Conservation (phyloP, 352 stramenopile species). For the Globisporangium rhizosaccharum region DNA sequence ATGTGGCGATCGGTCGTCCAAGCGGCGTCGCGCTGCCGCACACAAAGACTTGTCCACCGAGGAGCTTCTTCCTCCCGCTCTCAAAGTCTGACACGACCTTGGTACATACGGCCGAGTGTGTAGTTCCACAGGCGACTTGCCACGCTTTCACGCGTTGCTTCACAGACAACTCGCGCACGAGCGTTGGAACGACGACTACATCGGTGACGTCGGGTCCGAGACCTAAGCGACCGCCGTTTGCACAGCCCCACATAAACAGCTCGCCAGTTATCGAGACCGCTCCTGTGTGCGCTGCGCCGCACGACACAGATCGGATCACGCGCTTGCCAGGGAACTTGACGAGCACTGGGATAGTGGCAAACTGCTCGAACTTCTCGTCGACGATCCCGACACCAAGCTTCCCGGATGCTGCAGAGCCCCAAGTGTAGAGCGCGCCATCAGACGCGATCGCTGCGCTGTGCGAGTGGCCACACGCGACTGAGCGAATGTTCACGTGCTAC, state of each 20-base stretch:
- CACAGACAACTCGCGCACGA: constrained; percentile 72
- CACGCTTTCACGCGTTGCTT: constrained; percentile 60
- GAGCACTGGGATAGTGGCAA: constrained; percentile 51
- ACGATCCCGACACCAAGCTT: constrained; percentile 88
- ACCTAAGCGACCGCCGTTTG: constrained; percentile 89
- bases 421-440: constrained; percentile 81
- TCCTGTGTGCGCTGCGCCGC: constrained; percentile 79
- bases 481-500: constrained; percentile 36
- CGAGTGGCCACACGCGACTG: constrained; percentile 69
- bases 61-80: constrained; percentile 49
- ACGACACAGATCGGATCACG: constrained; percentile 77
- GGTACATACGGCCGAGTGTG: constrained; percentile 80
- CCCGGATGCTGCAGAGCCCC: constrained; percentile 75
- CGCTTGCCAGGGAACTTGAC: constrained; percentile 68
- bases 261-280: constrained; percentile 61
- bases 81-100: constrained; percentile 54
- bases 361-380: constrained; percentile 80
- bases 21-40: constrained; percentile 84
- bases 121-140: constrained; percentile 65
- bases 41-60: constrained; percentile 83
- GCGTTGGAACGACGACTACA: constrained; percentile 60
- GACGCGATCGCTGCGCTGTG: constrained; percentile 84
- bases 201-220: constrained; percentile 69
- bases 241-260: constrained; percentile 89
- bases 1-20: constrained; percentile 61